Conservation (phyloP, 228 moss, liverwort and hornwort genomes). For the Sphagnum fallax region DNA sequence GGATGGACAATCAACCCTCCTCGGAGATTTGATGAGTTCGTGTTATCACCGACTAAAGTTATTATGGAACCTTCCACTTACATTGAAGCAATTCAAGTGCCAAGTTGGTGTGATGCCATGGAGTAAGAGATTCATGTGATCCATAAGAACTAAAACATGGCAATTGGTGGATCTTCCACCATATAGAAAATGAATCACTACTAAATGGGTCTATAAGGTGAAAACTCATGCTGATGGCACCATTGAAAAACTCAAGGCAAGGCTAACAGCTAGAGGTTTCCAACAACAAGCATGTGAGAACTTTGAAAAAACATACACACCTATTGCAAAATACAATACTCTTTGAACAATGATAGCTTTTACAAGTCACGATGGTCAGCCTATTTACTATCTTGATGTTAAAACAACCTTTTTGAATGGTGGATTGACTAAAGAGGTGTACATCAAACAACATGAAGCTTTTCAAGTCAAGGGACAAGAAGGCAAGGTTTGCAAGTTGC, state of each 20-base stretch:
- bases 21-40: too few species aligned
- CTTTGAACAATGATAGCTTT: not conserved
- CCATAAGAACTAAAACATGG: not conserved
- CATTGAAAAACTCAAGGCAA: not conserved
- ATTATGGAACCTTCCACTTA: not conserved
- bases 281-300: not conserved
- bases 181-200: not conserved
- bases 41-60: too few species aligned
- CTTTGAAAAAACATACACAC: not conserved
- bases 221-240: not conserved
- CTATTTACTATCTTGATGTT: not conserved
- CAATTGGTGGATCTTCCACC: not conserved
- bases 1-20: too few species aligned
- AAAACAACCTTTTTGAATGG: not conserved
- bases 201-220: not conserved
- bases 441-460: not conserved
- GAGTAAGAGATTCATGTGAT: not conserved
- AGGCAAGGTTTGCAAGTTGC: not conserved
- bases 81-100: not conserved
- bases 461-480: not conserved
- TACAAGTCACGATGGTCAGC: too few species aligned
- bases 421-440: not conserved
- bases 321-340: not conserved
- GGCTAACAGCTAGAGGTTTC: not conserved
- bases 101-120: not conserved